A percentile compares a stretch with the other conserved stretches of the same genome.
Conservation (phyloP, 768 basidiomycete species). For the Daedalea quercina region DNA sequence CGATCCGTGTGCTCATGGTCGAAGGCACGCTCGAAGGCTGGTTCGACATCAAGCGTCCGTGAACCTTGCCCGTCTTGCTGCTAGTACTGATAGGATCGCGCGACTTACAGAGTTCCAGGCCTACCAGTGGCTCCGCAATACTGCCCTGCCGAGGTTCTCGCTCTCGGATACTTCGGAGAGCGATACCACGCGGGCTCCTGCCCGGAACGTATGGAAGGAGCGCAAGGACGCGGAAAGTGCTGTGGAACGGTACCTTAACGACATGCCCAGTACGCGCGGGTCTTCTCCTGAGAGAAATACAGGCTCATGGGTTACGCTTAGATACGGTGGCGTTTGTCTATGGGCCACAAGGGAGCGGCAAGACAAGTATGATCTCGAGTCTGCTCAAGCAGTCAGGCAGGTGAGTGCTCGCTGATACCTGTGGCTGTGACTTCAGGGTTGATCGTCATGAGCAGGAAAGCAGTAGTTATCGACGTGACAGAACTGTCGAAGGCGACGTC, state of each 20-base stretch:
- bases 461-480: constrained; percentile 79
- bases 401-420: constrained; percentile 24
- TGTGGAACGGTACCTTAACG: constrained; percentile 65
- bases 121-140: constrained; percentile 68
- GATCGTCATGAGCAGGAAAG: constrained; percentile 36
- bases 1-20: constrained; percentile 78
- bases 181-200: constrained; percentile 3
- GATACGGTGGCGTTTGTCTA: constrained; percentile 75
- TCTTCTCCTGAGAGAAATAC: not conserved
- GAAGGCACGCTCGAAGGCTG: constrained; percentile 77
- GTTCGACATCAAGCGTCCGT: constrained; percentile 71
- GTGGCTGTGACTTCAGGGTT: not conserved
- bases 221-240: constrained; percentile 68
- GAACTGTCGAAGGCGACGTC: constrained; percentile 62
- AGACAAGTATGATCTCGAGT: constrained; percentile 49
- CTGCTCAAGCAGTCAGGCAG: constrained; percentile 48
- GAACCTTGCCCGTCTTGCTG: not conserved
- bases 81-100: not conserved
- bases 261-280: constrained; percentile 56
- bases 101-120: constrained; percentile 54
- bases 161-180: constrained; percentile 20
- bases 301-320: constrained; percentile 22
- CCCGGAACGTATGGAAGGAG: constrained; percentile 73
- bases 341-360: constrained; percentile 82
- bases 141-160: constrained; percentile 49